Evolutionary conservation across 306 rosid genomes (phyloP).

Genomic region (Lotus japonicus): DNA sequence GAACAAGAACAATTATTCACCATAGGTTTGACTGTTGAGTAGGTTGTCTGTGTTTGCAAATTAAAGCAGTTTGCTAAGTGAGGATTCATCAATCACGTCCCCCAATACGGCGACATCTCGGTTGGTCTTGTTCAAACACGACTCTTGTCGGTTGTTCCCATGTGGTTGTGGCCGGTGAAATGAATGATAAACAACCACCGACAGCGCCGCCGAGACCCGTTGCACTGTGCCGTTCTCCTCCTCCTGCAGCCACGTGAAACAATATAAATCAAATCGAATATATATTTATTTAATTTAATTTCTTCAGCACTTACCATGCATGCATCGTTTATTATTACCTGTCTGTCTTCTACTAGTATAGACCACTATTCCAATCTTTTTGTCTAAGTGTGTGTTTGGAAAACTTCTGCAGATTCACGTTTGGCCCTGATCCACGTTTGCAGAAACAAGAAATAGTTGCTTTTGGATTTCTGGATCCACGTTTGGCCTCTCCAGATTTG

Average conservation of each 20-base stretch:
- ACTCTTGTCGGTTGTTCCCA: slow-evolving; percentile 27
- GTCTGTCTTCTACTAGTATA: not conserved
- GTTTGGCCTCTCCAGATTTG: no score
- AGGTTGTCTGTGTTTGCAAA: slow-evolving; percentile 1
- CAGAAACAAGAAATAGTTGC: no score
- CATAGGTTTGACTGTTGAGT: slow-evolving; percentile 27
- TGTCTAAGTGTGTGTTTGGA: no score
- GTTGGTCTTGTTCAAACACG: slow-evolving; percentile 4
- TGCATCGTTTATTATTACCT: slow-evolving; percentile 1
- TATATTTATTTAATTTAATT: not conserved
- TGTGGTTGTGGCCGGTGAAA: not conserved
- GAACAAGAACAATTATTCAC: slow-evolving; percentile 17
- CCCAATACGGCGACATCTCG: slow-evolving; percentile 19
- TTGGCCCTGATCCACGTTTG: no score
- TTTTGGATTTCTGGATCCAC: no score
- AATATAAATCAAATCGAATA: not conserved
- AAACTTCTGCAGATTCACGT: no score
- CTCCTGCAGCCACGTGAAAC: slow-evolving; percentile 21
- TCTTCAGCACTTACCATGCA: not conserved
- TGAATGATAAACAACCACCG: slow-evolving; percentile 13
- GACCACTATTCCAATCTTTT: not conserved
- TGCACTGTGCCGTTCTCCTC: not conserved
- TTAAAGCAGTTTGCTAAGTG: not conserved
- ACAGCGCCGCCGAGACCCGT: slow-evolving; percentile 28
- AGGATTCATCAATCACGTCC: slow-evolving; percentile 4